Evolutionary conservation across 805 yeast genomes (phyloP), one percentile per base, ranked within the genome.

Genomic region (Candida insectorum): DNA sequence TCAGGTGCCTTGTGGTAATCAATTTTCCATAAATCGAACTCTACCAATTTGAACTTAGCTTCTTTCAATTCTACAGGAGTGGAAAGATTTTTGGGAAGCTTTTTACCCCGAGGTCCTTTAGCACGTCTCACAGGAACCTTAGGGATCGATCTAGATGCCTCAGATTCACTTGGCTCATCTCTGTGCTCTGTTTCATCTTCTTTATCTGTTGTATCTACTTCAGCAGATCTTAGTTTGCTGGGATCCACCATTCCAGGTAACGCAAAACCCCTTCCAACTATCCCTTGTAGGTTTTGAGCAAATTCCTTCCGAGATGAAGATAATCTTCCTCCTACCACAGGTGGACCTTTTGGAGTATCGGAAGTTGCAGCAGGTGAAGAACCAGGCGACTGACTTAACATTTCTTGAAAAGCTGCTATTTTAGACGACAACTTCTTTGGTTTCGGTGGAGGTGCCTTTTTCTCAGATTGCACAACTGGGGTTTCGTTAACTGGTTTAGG

Each of bases 341-440:
- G n/a, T n/a, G n/a, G n/a, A n/a, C n/a, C n/a, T 23, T 32, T 26
- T 31, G 26, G 19, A 23, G 21, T 5, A 6, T 27, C 14, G 10
- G 25, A 5, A 3, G 30, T 15, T 2, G 28, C 28, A 7, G 27
- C 14, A 5, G 21, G 27, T 9, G 23, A 9, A 6, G 11, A 13
- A 5, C 20, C 19, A 9, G 6, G 7, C 6, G 16, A 11, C 34
- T 56, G 60, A 30, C 73, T 74, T 34, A 84, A 64, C 82, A 81
- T 77, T 48, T 81, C 83, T 50, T 84, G 94, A 54, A 84, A 84
- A 0, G 88, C 88, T 1, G 89, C 88, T 39, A 84, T 84, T 41
- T 71, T 81, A 1, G 87, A 79, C 0, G 91, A 82, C 12, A 86
- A 78, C 46, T 84, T 84, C 48, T 82, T 82, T 3, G 91, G 91